These are phyloP conservation scores for Teratosphaeria epicoccoides DNA, from an alignment of 2,329 filamentous ascomycete genomes.

Conservation along the genomic window DNA sequence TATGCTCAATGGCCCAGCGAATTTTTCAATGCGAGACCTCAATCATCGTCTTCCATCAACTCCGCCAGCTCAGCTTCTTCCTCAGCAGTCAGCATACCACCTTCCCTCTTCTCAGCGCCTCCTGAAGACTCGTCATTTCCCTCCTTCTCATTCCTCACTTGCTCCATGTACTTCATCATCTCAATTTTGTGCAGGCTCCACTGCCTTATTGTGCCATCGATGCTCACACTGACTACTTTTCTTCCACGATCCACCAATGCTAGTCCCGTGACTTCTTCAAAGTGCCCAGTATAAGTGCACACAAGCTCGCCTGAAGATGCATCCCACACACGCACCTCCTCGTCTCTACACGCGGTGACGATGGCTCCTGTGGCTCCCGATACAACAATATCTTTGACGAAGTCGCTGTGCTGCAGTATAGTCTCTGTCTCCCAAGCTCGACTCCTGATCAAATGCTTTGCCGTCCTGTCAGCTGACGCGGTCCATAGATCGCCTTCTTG, in stretches of 20 bases:
- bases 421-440: constrained; percentile 63
- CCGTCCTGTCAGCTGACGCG: constrained; percentile 79
- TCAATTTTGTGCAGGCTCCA: constrained; percentile 63
- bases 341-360: constrained; percentile 79
- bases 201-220: constrained; percentile 76
- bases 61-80: constrained; percentile 90
- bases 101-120: constrained; percentile 33
- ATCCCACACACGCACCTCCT: constrained; percentile 88
- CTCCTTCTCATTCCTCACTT: constrained; percentile 42
- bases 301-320: constrained; percentile 19
- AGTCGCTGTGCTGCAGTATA: constrained; percentile 70
- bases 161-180: constrained; percentile 44
- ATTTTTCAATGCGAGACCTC: neutral
- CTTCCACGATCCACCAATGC: constrained; percentile 45
- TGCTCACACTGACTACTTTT: constrained; percentile 66
- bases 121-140: constrained; percentile 15
- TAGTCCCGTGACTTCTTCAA: constrained; percentile 81
- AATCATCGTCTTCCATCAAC: constrained; percentile 61
- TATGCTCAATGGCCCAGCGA: neutral
- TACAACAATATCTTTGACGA: constrained; percentile 72
- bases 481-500: constrained; percentile 73
- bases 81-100: constrained; percentile 62
- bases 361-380: constrained; percentile 59
- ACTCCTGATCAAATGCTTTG: constrained; percentile 63
- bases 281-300: constrained; percentile 57